Conservation (phyloP, 768 basidiomycete species). For the Crucibulum laeve region DNA sequence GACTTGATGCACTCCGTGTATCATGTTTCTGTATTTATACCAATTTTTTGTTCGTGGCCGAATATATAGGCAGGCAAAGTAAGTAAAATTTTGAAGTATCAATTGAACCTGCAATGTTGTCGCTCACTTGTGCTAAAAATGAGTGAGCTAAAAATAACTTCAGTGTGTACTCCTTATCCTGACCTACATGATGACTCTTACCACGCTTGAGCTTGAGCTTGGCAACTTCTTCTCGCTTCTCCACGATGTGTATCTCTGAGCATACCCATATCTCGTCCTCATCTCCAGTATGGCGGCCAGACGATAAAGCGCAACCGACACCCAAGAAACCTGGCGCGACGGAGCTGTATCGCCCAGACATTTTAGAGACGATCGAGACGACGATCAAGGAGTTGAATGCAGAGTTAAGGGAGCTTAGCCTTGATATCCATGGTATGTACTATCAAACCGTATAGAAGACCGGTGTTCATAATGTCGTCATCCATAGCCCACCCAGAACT, state of each 20-base stretch:
- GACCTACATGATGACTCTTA: neutral
- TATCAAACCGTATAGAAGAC: neutral
- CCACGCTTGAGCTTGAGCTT: too few species aligned
- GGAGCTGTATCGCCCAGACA: slow-evolving; percentile 49
- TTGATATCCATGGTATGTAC: slow-evolving; percentile 65
- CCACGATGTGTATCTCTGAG: slow-evolving; percentile 9
- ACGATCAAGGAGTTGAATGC: slow-evolving; percentile 48
- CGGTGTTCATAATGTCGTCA: neutral
- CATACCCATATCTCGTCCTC: neutral
- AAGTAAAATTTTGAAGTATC: too few species aligned
- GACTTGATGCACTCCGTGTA: too few species aligned
- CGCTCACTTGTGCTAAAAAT: too few species aligned
- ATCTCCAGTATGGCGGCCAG: slow-evolving; percentile 38
- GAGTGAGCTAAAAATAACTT: too few species aligned
- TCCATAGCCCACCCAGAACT: slow-evolving; percentile 65
- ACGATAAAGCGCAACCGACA: slow-evolving; percentile 23
- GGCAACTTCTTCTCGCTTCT: too few species aligned
- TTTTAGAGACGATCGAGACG: slow-evolving; percentile 56
- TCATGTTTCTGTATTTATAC: too few species aligned
- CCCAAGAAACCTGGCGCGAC: slow-evolving; percentile 25
- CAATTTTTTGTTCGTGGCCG: too few species aligned
- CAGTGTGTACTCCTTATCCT: neutral
- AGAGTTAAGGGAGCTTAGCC: slow-evolving; percentile 56
- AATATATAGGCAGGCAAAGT: too few species aligned
- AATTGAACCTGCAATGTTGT: too few species aligned